Evolutionary conservation across 2,329 filamentous ascomycete genomes (phyloP), one percentile per base, ranked within the genome.

Genomic region (Microthyrium microscopicum): DNA sequence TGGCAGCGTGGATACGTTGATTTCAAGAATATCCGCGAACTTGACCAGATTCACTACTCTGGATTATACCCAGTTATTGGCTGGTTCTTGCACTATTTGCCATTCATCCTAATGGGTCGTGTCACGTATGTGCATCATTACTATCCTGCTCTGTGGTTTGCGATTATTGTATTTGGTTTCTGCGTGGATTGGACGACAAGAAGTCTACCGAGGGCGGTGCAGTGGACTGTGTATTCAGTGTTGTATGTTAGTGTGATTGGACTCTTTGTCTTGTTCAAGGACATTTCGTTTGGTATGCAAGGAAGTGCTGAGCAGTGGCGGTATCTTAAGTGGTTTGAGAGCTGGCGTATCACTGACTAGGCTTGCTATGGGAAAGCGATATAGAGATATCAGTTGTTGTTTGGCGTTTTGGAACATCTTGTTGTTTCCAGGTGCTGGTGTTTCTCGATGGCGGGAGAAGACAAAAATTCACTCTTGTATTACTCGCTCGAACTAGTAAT

Each of bases 111-210:
- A 50, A 98, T 98, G 91, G 89, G 84, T 8, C 82, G 89, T 66
- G 89, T 98, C 40, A 98, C 89, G 12, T 98, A 98, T 50, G 89
- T 98, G 35, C 89, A 98, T 57, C 89, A 98, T 62, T 98, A 98
- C 66, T 98, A 95, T 57, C 89, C 89, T 8, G 89, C 89, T 7
- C 71, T 98, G 8, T 98, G 95, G 64, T 98, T 95, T 55, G 85
- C 89, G 46, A 93, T 98, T 43, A 64, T 98, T 29, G 73, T 71
- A 12, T 73, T 85, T 40, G 87, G 85, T 34, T 98, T 98, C 67
- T 69, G 84, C 44, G 60, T 80, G 35, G 84, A 95, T 55, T 95
- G 82, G 76, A 64, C 76, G 41, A 71, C 83, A 29, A 68, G 75
- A 42, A 74, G 69, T 46, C 62, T 81, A 42, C 67, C 64, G 44